Evolutionary conservation across 1,139 yeast genomes (phyloP).

Genomic region (Pichia sp.): DNA sequence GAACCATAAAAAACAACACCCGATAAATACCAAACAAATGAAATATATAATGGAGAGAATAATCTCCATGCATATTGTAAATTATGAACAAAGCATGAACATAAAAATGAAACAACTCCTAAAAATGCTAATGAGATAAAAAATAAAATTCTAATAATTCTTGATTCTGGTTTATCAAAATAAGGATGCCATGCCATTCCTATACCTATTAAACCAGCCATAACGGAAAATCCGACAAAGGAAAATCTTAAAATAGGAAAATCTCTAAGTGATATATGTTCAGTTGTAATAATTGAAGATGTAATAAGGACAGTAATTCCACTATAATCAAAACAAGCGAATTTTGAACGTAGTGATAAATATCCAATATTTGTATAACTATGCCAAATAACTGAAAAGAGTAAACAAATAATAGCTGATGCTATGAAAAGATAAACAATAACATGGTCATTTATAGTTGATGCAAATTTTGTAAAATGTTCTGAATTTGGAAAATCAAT

Average conservation of each 20-base stretch:
- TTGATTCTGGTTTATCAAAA: conserved; percentile 81
- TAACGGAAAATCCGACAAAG: conserved; percentile 55
- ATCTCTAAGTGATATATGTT: conserved; percentile 69
- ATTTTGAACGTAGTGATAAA: conserved; percentile 55
- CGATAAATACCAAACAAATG: conserved; percentile 63
- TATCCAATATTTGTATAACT: conserved; percentile 78
- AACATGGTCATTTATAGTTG: conserved; percentile 41
- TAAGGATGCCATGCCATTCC: conserved; percentile 83
- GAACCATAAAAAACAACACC: conserved; percentile 90
- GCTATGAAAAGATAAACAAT: conserved; percentile 58
- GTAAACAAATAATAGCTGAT: conserved; percentile 71
- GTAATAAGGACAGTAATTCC: conserved; percentile 89
- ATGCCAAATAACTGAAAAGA: conserved; percentile 85
- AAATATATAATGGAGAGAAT: conserved; percentile 58
- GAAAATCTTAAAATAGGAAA: conserved; percentile 41
- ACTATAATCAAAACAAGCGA: conserved; percentile 92
- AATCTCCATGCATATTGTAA: conserved; percentile 42
- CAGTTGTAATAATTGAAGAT: conserved; percentile 83
- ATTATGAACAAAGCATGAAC: conserved; percentile 54
- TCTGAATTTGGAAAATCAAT: conserved; percentile 56
- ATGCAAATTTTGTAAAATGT: conserved; percentile 35
- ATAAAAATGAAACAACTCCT: conserved; percentile 62
- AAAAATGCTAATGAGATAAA: conserved; percentile 73
- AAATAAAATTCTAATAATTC: conserved; percentile 75
- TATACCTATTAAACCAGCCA: conserved; percentile 69